Conservation (phyloP, 495 filamentous ascomycete species). For the Jackrogersella minutella region DNA sequence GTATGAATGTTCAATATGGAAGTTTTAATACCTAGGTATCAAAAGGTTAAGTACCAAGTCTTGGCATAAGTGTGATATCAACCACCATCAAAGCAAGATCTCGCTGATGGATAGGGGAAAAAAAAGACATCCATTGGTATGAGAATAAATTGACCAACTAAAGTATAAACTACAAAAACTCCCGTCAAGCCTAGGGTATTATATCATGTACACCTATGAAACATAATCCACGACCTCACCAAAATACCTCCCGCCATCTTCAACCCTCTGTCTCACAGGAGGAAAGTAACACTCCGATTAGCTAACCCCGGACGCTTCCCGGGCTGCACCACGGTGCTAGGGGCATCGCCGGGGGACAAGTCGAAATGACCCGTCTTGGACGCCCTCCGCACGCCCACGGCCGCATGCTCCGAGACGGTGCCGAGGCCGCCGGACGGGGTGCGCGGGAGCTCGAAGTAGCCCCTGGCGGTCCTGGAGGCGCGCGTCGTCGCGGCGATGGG, state of each 20-base stretch:
- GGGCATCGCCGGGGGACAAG: background rate
- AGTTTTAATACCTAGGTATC: too few relatives aligned
- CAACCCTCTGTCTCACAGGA: constrained; percentile 6
- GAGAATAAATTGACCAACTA: background rate
- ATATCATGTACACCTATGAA: constrained; percentile 9
- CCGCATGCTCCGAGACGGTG: constrained; percentile 22
- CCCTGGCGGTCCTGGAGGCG: background rate
- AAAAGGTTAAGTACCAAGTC: too few relatives aligned
- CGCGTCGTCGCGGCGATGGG: background rate
- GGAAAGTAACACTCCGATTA: constrained; percentile 27
- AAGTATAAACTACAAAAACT: background rate
- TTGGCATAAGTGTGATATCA: too few relatives aligned
- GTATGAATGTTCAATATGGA: too few relatives aligned
- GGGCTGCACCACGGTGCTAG: constrained; percentile 1
- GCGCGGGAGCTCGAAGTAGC: constrained; percentile 13
- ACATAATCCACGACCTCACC: background rate
- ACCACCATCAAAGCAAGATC: too few relatives aligned
- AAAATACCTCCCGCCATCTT: background rate
- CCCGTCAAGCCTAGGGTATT: background rate
- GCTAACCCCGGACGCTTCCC: background rate
- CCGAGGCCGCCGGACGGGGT: constrained; percentile 4
- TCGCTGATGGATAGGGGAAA: too few relatives aligned
- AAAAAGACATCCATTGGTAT: background rate
- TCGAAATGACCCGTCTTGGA: constrained; percentile 16
- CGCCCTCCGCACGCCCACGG: constrained; percentile 1